A percentile compares a stretch with the other conserved stretches of the same genome.
phyloP scores from a whole-genome alignment of 2,329 filamentous ascomycete species.

The Alternaria consortialis region DNA sequence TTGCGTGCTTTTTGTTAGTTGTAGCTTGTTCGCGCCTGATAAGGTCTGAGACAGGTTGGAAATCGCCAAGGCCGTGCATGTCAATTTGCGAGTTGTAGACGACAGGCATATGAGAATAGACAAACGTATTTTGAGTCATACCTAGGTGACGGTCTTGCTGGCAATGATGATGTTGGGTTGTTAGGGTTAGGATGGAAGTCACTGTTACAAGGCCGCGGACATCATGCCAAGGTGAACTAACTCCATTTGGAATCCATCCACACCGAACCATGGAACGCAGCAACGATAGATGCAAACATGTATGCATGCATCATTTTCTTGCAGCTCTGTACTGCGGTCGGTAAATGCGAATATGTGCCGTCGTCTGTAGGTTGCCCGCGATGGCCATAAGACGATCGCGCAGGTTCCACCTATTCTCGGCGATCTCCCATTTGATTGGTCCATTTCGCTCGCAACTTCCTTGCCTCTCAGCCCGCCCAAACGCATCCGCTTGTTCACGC shows the following conservation, averaged over 20 bases:
- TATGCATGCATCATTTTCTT: background rate
- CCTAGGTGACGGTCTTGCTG: background rate
- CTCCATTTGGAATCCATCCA: slow-evolving; percentile 10
- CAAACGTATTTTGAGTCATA: background rate
- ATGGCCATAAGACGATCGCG: slow-evolving; percentile 4
- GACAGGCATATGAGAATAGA: no score
- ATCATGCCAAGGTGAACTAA: slow-evolving; percentile 5
- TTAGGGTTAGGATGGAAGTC: background rate
- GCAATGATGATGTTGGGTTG: background rate
- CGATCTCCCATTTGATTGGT: slow-evolving; percentile 9
- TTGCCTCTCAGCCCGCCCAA: slow-evolving; percentile 17
- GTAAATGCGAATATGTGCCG: background rate
- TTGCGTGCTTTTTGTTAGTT: background rate
- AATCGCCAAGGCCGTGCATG: background rate
- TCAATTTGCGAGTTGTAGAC: no score
- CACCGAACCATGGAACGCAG: slow-evolving; percentile 17
- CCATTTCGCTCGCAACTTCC: slow-evolving; percentile 15
- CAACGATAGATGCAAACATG: slow-evolving; percentile 6
- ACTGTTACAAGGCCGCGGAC: background rate
- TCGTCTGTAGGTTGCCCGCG: slow-evolving; percentile 1
- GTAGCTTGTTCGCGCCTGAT: background rate
- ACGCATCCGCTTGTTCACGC: slow-evolving; percentile 19
- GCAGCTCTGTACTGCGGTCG: background rate
- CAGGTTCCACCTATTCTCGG: slow-evolving; percentile 11
- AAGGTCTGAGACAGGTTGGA: background rate